Evolutionary conservation across 768 basidiomycete species (phyloP).

Genomic region (Agrocybe chaxingu): DNA sequence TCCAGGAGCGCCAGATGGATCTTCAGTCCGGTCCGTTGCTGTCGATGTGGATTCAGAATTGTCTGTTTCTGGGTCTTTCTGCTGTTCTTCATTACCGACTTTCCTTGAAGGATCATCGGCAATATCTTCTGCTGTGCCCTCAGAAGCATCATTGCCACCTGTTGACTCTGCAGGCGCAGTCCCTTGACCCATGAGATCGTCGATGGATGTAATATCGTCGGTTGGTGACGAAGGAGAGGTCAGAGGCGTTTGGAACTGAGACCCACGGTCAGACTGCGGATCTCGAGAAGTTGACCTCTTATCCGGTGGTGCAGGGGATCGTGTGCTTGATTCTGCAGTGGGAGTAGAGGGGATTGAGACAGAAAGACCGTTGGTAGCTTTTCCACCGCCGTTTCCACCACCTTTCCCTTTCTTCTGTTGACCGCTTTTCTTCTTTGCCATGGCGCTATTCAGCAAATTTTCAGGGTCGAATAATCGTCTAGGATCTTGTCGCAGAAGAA

Average conservation of each 20-base stretch:
- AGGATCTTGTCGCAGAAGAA: not conserved
- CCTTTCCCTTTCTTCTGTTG: constrained; percentile 5
- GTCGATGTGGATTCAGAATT: too few species aligned
- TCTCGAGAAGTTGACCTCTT: constrained; percentile 5
- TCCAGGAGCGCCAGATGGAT: too few species aligned
- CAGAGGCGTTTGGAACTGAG: constrained; percentile 17
- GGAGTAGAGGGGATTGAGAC: constrained; percentile 2
- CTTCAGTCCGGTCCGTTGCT: too few species aligned
- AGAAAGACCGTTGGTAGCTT: not conserved
- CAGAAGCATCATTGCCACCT: not conserved
- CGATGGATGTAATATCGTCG: constrained; percentile 5
- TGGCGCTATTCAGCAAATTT: not conserved
- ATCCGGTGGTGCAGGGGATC: constrained; percentile 1
- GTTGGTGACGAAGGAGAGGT: constrained; percentile 15
- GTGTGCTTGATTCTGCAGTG: not conserved
- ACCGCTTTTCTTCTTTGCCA: constrained; percentile 1
- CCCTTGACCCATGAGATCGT: not conserved
- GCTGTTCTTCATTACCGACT: too few species aligned
- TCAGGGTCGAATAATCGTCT: not conserved
- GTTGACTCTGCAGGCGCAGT: not conserved
- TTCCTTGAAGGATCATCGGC: too few species aligned
- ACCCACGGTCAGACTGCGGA: constrained; percentile 10
- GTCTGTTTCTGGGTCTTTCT: too few species aligned
- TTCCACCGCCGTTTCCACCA: not conserved
- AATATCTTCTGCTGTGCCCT: not conserved